Evolutionary conservation across 2,329 filamentous ascomycete species (phyloP).

Genomic region (Alternaria postmessia): DNA sequence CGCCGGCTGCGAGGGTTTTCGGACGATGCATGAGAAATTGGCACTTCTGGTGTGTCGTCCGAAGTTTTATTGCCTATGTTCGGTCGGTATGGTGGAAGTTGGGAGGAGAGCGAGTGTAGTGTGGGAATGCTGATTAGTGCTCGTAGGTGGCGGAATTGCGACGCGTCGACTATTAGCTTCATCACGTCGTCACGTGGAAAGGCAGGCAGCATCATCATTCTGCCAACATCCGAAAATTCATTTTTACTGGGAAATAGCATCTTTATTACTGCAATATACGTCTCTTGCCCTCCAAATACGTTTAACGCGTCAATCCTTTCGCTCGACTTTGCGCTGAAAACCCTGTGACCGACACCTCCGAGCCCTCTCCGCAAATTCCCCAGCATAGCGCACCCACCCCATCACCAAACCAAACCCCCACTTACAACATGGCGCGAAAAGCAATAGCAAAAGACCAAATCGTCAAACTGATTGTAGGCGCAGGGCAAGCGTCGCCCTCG

Average conservation of each 20-base stretch:
- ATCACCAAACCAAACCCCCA: constrained; percentile 7
- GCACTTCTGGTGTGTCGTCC: background rate
- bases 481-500: constrained; percentile 92
- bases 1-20: constrained; percentile 37
- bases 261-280: background rate
- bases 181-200: constrained; percentile 26
- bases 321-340: constrained; percentile 13
- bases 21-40: constrained; percentile 46
- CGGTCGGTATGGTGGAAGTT: background rate
- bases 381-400: constrained; percentile 9
- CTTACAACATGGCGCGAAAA: constrained; percentile 47
- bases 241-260: background rate
- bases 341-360: constrained; percentile 30
- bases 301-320: background rate
- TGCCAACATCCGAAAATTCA: background rate
- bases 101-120: background rate
- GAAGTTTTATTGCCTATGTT: background rate
- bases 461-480: constrained; percentile 97
- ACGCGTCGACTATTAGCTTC: constrained; percentile 20
- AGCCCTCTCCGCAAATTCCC: constrained; percentile 30
- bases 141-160: constrained; percentile 5
- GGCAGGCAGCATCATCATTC: constrained; percentile 1
- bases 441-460: constrained; percentile 60
- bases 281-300: background rate
- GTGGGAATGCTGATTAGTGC: constrained; percentile 5